Evolutionary conservation across 106 monocot species (phyloP).

Genomic region (Dioscorea dumetorum): DNA sequence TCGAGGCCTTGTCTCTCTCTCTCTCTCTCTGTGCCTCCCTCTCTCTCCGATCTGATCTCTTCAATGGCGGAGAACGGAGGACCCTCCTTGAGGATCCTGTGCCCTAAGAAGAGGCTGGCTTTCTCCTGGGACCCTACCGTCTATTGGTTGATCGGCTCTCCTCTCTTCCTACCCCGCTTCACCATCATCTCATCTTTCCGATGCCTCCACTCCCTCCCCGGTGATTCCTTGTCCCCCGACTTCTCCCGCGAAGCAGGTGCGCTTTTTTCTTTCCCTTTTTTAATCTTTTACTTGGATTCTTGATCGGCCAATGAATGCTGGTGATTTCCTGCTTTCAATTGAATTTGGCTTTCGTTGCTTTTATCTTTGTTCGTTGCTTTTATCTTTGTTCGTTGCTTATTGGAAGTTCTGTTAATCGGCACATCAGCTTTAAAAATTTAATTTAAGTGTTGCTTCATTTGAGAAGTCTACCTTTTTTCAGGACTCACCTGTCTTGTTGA

Average conservation of each 20-base stretch:
- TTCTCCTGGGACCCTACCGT: conserved; percentile 6
- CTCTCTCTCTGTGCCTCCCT: no score
- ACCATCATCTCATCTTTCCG: conserved; percentile 26
- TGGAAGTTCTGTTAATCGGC: neutral
- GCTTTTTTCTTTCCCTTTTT: neutral
- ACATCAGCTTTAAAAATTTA: no score
- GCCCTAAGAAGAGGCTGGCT: conserved; percentile 1
- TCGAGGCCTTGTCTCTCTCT: neutral
- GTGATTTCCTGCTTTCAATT: neutral
- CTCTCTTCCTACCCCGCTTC: conserved; percentile 24
- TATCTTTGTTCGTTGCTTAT: neutral
- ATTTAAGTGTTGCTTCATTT: no score
- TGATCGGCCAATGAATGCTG: neutral
- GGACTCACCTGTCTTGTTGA: no score
- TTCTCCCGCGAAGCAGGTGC: conserved; percentile 27
- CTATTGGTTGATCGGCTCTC: conserved; percentile 34
- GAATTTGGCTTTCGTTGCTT: neutral
- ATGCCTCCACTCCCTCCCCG: conserved; percentile 14
- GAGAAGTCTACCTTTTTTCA: no score
- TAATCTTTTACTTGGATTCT: neutral
- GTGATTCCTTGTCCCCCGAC: conserved; percentile 17
- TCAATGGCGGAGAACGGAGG: neutral
- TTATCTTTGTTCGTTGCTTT: no score
- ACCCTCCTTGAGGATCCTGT: conserved; percentile 15
- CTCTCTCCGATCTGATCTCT: no score